These are phyloP conservation scores for Apiospora phragmitis DNA, from an alignment of 2,329 filamentous ascomycete species.

Conservation along the genomic window DNA sequence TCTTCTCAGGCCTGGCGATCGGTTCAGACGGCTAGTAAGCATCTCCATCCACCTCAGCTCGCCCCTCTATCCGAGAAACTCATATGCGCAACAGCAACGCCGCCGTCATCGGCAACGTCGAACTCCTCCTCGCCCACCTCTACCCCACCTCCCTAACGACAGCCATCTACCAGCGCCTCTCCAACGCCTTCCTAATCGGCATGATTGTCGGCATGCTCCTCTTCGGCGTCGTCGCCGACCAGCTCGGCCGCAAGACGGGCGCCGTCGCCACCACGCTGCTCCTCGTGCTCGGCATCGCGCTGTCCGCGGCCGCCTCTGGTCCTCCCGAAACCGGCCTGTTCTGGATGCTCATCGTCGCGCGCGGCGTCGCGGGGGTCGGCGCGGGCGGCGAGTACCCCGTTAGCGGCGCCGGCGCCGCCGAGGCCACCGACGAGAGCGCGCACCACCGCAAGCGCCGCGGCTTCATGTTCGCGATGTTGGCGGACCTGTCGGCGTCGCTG, in stretches of 20 bases:
- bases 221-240: conserved; percentile 51
- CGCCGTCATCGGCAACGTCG: conserved; percentile 45
- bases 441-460: conserved; percentile 47
- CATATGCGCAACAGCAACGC: conserved; percentile 38
- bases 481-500: conserved; percentile 49
- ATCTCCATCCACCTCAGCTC: conserved; percentile 14
- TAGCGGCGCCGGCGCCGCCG: conserved; percentile 47
- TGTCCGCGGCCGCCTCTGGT: conserved; percentile 47
- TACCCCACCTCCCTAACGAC: conserved; percentile 44
- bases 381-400: conserved; percentile 55
- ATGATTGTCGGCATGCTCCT: conserved; percentile 57
- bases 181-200: conserved; percentile 56
- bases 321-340: conserved; percentile 40
- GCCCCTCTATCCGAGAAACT: too few species aligned
- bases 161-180: conserved; percentile 50
- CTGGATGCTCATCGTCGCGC: conserved; percentile 50
- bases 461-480: conserved; percentile 58
- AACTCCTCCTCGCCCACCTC: conserved; percentile 40
- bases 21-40: conserved; percentile 42
- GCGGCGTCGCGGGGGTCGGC: conserved; percentile 42
- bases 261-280: conserved; percentile 47
- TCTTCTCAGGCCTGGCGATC: conserved; percentile 47
- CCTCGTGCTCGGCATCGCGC: conserved; percentile 45
- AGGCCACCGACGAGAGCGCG: conserved; percentile 52
- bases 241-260: conserved; percentile 49